Conservation (phyloP, 2,329 filamentous ascomycete species). For the Cordyceps cateniannulata region DNA sequence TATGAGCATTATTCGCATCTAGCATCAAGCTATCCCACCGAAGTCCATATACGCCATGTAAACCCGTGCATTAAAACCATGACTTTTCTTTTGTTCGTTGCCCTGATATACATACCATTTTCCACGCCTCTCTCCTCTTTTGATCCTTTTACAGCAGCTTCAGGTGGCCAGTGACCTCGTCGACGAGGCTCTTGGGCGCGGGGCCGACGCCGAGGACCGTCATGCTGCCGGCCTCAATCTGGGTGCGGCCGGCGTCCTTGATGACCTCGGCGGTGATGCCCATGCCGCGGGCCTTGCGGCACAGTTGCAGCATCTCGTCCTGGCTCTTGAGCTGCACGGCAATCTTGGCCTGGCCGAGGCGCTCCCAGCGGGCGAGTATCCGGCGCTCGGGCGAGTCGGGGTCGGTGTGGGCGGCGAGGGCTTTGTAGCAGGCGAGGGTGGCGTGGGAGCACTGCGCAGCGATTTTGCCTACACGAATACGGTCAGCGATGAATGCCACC, state of each 20-base stretch:
- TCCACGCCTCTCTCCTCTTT: no score
- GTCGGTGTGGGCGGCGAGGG: constrained; percentile 53
- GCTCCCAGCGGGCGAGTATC: constrained; percentile 80
- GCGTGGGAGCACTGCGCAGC: constrained; percentile 92
- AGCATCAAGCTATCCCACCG: not conserved
- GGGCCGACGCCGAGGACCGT: constrained; percentile 83
- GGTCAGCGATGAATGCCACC: not conserved
- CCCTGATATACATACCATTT: not conserved
- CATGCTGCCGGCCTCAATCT: constrained; percentile 88
- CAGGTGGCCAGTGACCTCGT: constrained; percentile 76
- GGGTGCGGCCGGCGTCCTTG: constrained; percentile 90
- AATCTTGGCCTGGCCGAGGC: constrained; percentile 82
- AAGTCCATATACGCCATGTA: not conserved
- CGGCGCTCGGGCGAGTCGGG: constrained; percentile 48
- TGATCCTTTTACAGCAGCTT: constrained; percentile 64
- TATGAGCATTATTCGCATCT: not conserved
- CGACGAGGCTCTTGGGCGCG: constrained; percentile 79
- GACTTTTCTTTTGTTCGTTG: not conserved
- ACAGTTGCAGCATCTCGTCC: constrained; percentile 67
- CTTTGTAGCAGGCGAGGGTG: constrained; percentile 96
- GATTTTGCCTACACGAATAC: constrained; percentile 68
- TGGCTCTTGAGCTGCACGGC: constrained; percentile 84
- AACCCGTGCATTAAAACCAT: not conserved
- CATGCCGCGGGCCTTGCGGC: constrained; percentile 73
- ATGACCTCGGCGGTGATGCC: constrained; percentile 87